Base-by-base conservation (phyloP, 2,329 filamentous ascomycete species). In the Ophiostoma ulmi region DNA sequence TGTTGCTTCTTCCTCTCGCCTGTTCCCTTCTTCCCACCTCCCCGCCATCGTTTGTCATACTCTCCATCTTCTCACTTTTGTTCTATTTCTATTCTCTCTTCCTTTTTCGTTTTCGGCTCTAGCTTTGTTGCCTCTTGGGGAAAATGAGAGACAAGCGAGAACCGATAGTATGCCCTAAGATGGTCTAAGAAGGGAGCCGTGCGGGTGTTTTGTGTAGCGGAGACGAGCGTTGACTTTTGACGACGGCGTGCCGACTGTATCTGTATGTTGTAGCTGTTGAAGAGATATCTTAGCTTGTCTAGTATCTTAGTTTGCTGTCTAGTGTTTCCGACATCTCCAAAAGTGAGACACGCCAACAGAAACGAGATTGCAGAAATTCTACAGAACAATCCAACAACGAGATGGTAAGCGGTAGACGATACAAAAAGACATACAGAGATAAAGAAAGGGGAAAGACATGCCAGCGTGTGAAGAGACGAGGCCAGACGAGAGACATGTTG, bases 161-260 rank as follows among this genome's bases (percentile, higher is more conserved):
- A 36, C 58, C 26, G 58, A 63, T 63, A 63, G 58, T 35, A 63
- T 26, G 26, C 58, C 58, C 58, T 63, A 63, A 35, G 26, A 48
- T 48, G 44, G 17, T 58, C n/a, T 58, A 58, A 35, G 58, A 63
- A 63, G 52, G 22, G 52, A 58, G 52, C 52, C 58, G 58, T 63
- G 26, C 58, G 26, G 58, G 58, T 14, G 58, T 22, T 63, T 7
- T 63, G 58, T 35, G 58, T 8, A 35, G 58, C 58, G 58, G 58
- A 14, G 58, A 63, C 58, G 26, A 63, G 58, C 58, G 58, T 63
- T 63, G 58, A 3, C 58, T 31, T 63, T 35, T 11, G 58, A 11
- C 58, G 58, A 22, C 52, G 52, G 58, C 26, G 58, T 63, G 58
- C n/a, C 44, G 17, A 48, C 44, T 44, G 17, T 31, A 31, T 31